phyloP scores from a whole-genome alignment of 495 filamentous ascomycete genomes.

The Margaritispora aquatica region DNA sequence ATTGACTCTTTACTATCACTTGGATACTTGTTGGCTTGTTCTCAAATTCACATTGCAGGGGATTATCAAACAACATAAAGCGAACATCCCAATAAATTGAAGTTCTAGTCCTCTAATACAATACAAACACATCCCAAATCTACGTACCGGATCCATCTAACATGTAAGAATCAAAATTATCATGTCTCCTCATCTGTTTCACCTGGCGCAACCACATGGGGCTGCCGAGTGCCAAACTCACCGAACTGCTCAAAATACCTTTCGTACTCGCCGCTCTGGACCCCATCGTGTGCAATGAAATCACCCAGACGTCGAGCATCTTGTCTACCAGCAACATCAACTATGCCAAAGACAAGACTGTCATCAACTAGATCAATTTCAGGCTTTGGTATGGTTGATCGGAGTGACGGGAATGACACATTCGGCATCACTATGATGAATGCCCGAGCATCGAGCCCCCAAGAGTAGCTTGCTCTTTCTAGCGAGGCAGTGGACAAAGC shows the following conservation, averaged over 20 bases:
- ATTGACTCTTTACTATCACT: no score
- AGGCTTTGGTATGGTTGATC: neutral
- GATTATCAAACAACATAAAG: neutral
- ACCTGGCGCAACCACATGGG: neutral
- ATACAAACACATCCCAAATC: neutral
- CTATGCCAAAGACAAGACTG: constrained; percentile 12
- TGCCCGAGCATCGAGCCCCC: neutral
- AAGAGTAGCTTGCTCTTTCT: constrained; percentile 1
- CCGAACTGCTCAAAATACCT: constrained; percentile 75
- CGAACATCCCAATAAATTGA: neutral
- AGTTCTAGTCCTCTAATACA: neutral
- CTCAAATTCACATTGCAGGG: neutral
- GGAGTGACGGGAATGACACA: constrained; percentile 1
- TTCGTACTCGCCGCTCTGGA: constrained; percentile 48
- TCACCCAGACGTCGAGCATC: constrained; percentile 67
- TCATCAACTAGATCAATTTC: constrained; percentile 8
- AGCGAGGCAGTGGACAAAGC: neutral
- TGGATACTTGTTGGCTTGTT: no score
- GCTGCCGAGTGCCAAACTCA: constrained; percentile 29
- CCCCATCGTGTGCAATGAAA: constrained; percentile 40
- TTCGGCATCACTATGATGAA: neutral
- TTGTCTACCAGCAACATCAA: constrained; percentile 2
- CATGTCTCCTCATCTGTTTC: neutral
- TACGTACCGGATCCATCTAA: neutral
- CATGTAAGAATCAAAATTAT: neutral